These are phyloP conservation scores for Trichoderma citrinoviride DNA, from an alignment of 2,329 filamentous ascomycete species.

Conservation along the genomic window DNA sequence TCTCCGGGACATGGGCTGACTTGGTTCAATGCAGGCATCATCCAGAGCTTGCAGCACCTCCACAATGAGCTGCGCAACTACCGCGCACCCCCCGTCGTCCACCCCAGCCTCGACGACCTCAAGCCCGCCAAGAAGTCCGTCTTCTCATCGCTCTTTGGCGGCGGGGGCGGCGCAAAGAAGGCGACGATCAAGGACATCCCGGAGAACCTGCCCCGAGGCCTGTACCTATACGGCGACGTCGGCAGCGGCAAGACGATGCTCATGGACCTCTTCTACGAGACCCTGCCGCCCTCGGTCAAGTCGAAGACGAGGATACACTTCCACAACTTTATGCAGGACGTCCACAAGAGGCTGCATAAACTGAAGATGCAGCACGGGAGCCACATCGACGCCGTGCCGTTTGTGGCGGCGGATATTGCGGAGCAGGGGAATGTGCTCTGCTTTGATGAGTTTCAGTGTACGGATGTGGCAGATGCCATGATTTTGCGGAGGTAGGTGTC, in stretches of 20 bases:
- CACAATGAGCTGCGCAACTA: slow-evolving; percentile 80
- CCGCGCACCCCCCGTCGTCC: slow-evolving; percentile 67
- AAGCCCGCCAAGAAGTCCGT: slow-evolving; percentile 54
- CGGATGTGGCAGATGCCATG: slow-evolving; percentile 98
- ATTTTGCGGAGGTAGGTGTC: slow-evolving; percentile 68
- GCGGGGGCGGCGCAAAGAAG: slow-evolving; percentile 38
- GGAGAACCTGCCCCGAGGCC: slow-evolving; percentile 73
- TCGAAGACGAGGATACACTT: slow-evolving; percentile 94
- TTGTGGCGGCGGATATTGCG: slow-evolving; percentile 92
- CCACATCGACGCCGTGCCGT: slow-evolving; percentile 86
- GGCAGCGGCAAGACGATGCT: slow-evolving; percentile 99
- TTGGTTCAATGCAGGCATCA: slow-evolving; percentile 60
- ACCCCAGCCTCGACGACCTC: slow-evolving; percentile 71
- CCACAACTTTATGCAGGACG: slow-evolving; percentile 99
- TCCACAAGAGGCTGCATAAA: slow-evolving; percentile 85
- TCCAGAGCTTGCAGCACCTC: slow-evolving; percentile 83
- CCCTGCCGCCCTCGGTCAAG: slow-evolving; percentile 73
- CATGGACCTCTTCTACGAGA: slow-evolving; percentile 98
- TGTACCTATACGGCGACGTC: slow-evolving; percentile 96
- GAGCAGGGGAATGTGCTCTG: slow-evolving; percentile 81
- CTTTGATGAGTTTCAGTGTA: slow-evolving; percentile 99
- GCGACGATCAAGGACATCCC: slow-evolving; percentile 56
- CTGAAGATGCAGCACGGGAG: slow-evolving; percentile 87
- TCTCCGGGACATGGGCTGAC: neutral
- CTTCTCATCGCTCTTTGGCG: slow-evolving; percentile 62